Evolutionary conservation across 2,329 filamentous ascomycete species (phyloP), one percentile per base, ranked within the genome.

Genomic region (Pseudogymnoascus sp.): DNA sequence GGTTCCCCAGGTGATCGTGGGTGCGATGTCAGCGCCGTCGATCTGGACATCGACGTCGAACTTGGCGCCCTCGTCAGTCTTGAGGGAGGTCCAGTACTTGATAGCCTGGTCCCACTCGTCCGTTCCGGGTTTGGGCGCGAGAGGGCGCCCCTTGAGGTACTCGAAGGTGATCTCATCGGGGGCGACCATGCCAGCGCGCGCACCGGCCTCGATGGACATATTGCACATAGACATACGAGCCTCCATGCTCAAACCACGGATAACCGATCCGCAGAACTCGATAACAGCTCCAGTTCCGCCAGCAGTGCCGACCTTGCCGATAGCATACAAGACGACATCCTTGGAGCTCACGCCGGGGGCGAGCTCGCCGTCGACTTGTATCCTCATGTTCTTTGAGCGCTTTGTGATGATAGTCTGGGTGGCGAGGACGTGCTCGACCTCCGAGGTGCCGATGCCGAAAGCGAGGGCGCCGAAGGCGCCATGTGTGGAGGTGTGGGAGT

Each of bases 151-250:
- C 81, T 95, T 95, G 72, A 99, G 89, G 75, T 98, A 99, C 69
- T 96, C 91, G 71, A 96, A 96, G 28, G 95, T 98, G 65, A 82
- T 90, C 74, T 97, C 89, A 73, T 99, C 95, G 4, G 95, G 95
- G 8, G 95, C 95, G 65, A 99, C 88, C 92, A 99, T 96, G 69
- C 95, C 95, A 66, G 93, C 93, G 79, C 95, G 85, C 60, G 95
- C 95, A 77, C 95, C 95, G 70, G 84, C 95, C 81, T 99, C 95
- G 71, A 98, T 97, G 13, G 93, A 92, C 95, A 98, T 98, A 81
- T 99, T 99, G 82, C 95, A 98, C 76, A 99, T 96, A 68, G 93
- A 97, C 95, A 99, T 98, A 70, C 95, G 87, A 48, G 93, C 95
- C 78, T 98, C 95, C 85, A 99, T 96, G 77, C 91, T 96, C 71